phyloP scores from a whole-genome alignment of 2,329 filamentous ascomycete species.

The Ploettnerulaceae sp. region DNA sequence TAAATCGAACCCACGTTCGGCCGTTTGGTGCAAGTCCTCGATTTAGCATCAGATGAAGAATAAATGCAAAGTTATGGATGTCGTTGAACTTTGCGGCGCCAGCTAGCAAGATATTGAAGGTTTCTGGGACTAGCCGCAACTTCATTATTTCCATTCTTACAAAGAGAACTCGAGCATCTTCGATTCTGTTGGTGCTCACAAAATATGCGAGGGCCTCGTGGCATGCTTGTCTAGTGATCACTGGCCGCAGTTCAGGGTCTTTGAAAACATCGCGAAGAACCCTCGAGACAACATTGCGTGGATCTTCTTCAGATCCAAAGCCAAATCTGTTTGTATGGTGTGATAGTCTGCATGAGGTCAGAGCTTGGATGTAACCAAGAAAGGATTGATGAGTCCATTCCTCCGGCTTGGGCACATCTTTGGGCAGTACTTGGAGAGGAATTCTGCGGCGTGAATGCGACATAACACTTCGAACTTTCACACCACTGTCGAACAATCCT shows the following conservation, averaged over 20 bases:
- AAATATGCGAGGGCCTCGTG: slow-evolving; percentile 39
- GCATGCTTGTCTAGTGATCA: slow-evolving; percentile 38
- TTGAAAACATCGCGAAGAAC: slow-evolving; percentile 34
- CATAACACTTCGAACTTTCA: not conserved
- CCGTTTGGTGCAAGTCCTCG: slow-evolving; percentile 37
- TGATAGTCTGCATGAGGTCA: slow-evolving; percentile 32
- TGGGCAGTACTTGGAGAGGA: slow-evolving; percentile 15
- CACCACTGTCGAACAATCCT: not conserved
- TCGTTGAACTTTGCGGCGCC: slow-evolving; percentile 37
- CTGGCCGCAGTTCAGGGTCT: slow-evolving; percentile 29
- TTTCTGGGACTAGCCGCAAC: slow-evolving; percentile 33
- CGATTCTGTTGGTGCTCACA: slow-evolving; percentile 33
- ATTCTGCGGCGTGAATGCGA: not conserved
- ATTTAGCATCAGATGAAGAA: slow-evolving; percentile 38
- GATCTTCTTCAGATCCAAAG: slow-evolving; percentile 15
- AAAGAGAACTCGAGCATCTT: slow-evolving; percentile 34
- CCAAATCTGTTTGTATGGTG: slow-evolving; percentile 20
- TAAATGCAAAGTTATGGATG: slow-evolving; percentile 36
- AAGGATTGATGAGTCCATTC: slow-evolving; percentile 35
- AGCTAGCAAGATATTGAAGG: slow-evolving; percentile 42
- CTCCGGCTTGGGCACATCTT: slow-evolving; percentile 16
- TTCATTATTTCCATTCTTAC: slow-evolving; percentile 35
- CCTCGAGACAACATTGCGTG: slow-evolving; percentile 20
- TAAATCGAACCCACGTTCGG: slow-evolving; percentile 40
- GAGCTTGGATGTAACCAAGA: slow-evolving; percentile 36